Base-by-base conservation (phyloP, 805 yeast genomes). In the Candida maris region DNA sequence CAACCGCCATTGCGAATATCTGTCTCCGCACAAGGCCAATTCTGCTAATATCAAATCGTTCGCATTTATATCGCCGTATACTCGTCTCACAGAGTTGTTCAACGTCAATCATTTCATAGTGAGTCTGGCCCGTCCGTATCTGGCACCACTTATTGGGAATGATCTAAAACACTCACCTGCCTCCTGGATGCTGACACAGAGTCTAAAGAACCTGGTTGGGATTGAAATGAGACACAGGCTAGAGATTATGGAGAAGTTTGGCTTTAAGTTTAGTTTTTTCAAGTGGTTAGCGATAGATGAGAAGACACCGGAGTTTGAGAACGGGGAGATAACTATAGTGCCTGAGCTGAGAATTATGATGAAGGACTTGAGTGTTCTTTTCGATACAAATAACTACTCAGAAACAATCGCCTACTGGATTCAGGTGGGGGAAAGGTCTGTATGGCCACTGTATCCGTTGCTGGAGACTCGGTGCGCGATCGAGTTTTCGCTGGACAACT, bases 71-170 rank as follows among this genome's bases (percentile, higher is more conserved):
- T 77, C 82, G 8, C 96, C 97, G 0, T 91, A 91, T 55, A 84
- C 93, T 1, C 68, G 96, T 37, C 70, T 91, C 32, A 83, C 96
- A 0, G 97, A 93, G 57, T 70, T 91, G 40, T 93, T 91, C 67
- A 93, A 93, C 51, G 97, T 93, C 17, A 93, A 93, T 60, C 94
- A 89, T 59, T 91, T 87, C 54, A 71, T 93, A 20, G 89, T 89
- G 1, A 85, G 96, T 15, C 68, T 91, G 46, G 96, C 97, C 6
- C 72, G 97, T 44, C 97, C 97, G 1, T 93, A 91, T 52, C 66
- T 91, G 49, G 96, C 96, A 0, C 97, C 97, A 1, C 66, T 91
- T 38, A 73, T 93, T 28, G 79, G 85, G 24, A 82, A 85, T 46
- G 96, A 87, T 54, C 70, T 86, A 52, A 82, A 81, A 52, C 93